phyloP scores from a whole-genome alignment of 768 basidiomycete species.

The Epithele typhae region DNA sequence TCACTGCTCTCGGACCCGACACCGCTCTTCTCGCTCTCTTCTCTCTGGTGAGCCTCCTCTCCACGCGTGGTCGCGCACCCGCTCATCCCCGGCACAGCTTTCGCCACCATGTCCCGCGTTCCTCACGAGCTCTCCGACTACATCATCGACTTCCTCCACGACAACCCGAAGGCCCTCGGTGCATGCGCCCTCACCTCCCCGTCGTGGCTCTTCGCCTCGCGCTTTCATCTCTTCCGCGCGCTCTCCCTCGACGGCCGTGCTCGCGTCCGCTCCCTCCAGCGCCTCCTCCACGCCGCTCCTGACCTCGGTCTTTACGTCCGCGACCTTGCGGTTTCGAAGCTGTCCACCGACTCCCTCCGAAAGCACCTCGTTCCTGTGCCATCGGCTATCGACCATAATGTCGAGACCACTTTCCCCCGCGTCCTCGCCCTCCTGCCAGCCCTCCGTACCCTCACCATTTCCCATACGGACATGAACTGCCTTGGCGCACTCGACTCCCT shows the following conservation, averaged over 20 bases:
- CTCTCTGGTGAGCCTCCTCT: background rate
- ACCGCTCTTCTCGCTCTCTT: background rate
- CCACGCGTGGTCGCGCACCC: too few species aligned
- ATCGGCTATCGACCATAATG: background rate
- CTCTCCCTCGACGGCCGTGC: constrained; percentile 15
- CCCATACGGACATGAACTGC: constrained; percentile 7
- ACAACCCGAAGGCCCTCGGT: constrained; percentile 20
- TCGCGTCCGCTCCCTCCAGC: constrained; percentile 9
- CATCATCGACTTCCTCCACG: constrained; percentile 30
- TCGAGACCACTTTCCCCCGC: constrained; percentile 3
- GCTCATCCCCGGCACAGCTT: background rate
- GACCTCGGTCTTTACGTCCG: constrained; percentile 19
- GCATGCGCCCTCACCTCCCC: constrained; percentile 24
- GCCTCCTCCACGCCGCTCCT: constrained; percentile 16
- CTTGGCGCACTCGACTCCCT: background rate
- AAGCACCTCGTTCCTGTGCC: background rate
- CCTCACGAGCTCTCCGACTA: constrained; percentile 33
- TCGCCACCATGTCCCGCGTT: constrained; percentile 19
- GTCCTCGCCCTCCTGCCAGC: constrained; percentile 12
- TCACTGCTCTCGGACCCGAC: background rate
- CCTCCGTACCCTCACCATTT: constrained; percentile 12
- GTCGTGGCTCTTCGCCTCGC: constrained; percentile 25
- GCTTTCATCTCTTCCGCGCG: constrained; percentile 24
- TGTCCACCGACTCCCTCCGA: background rate
- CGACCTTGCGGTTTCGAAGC: constrained; percentile 15